Evolutionary conservation across 2,329 filamentous ascomycete genomes (phyloP).

Genomic region (Thermoascus crustaceus): DNA sequence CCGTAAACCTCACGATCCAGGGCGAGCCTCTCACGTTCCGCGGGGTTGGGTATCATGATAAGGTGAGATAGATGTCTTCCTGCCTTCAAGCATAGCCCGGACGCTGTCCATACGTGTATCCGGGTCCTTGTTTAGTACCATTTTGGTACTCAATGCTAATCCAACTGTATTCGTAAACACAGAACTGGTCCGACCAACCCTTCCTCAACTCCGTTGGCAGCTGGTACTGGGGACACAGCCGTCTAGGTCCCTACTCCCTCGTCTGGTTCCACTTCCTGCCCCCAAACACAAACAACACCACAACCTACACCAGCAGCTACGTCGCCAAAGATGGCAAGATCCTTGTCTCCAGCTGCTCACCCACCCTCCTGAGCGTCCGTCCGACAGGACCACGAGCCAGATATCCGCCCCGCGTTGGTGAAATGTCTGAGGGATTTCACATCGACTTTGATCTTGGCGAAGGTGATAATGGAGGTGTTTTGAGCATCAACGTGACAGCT

Average conservation of each 20-base stretch:
- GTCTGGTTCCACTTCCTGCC: conserved; percentile 37
- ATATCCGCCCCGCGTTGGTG: conserved; percentile 14
- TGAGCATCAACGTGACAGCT: too few species aligned
- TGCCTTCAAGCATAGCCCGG: too few species aligned
- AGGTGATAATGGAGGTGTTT: conserved; percentile 7
- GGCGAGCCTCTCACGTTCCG: conserved; percentile 26
- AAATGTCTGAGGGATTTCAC: conserved; percentile 11
- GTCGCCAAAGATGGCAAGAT: conserved; percentile 22
- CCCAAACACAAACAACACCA: conserved; percentile 13
- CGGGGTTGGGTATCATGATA: conserved; percentile 41
- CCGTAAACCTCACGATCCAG: conserved; percentile 21
- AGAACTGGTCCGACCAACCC: conserved; percentile 38
- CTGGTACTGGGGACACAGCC: conserved; percentile 42
- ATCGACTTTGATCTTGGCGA: conserved; percentile 9
- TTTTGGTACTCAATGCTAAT: too few species aligned
- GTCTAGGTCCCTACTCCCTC: conserved; percentile 35
- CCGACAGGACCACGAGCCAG: conserved; percentile 7
- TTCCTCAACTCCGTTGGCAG: conserved; percentile 24
- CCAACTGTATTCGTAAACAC: background rate
- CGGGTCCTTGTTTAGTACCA: background rate
- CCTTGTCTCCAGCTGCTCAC: conserved; percentile 19
- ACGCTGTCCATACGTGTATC: background rate
- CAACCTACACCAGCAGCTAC: conserved; percentile 22
- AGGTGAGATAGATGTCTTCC: too few species aligned
- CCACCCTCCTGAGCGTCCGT: conserved; percentile 8